Conservation (phyloP, 1,284 basidiomycete genomes). For the Cystobasidium pallidum region DNA sequence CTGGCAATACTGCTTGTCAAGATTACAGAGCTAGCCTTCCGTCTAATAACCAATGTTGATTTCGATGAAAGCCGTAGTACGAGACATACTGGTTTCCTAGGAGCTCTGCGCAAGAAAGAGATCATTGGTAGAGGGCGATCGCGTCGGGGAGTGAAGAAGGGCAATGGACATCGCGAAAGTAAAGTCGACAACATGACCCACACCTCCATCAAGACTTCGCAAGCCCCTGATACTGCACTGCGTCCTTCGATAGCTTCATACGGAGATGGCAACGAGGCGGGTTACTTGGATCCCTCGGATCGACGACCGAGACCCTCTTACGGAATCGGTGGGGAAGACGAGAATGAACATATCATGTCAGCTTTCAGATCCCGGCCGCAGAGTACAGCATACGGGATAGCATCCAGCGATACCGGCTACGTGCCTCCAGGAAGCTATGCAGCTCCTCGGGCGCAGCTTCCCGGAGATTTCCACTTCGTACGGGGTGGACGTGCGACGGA, state of each 20-base stretch:
- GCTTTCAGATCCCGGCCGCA: slow-evolving; percentile 59
- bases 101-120: slow-evolving; percentile 62
- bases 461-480: slow-evolving; percentile 35
- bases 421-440: slow-evolving; percentile 42
- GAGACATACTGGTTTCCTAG: slow-evolving; percentile 81
- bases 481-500: slow-evolving; percentile 43
- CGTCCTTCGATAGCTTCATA: slow-evolving; percentile 32
- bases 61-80: slow-evolving; percentile 82
- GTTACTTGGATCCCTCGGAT: slow-evolving; percentile 59
- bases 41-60: slow-evolving; percentile 75
- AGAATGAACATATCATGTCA: slow-evolving; percentile 81
- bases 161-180: slow-evolving; percentile 61
- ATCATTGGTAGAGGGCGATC: slow-evolving; percentile 67
- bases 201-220: too few relatives aligned
- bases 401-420: slow-evolving; percentile 11
- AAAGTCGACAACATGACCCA: background rate
- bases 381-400: slow-evolving; percentile 57
- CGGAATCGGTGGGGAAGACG: slow-evolving; percentile 72
- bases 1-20: slow-evolving; percentile 81
- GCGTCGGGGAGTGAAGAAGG: slow-evolving; percentile 62
- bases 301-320: slow-evolving; percentile 76
- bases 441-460: background rate
- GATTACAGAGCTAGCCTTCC: slow-evolving; percentile 75
- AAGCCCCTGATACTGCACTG: background rate
- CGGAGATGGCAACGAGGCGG: slow-evolving; percentile 18